Conservation (phyloP, 352 stramenopile genomes). For the Phytophthora sp. region DNA sequence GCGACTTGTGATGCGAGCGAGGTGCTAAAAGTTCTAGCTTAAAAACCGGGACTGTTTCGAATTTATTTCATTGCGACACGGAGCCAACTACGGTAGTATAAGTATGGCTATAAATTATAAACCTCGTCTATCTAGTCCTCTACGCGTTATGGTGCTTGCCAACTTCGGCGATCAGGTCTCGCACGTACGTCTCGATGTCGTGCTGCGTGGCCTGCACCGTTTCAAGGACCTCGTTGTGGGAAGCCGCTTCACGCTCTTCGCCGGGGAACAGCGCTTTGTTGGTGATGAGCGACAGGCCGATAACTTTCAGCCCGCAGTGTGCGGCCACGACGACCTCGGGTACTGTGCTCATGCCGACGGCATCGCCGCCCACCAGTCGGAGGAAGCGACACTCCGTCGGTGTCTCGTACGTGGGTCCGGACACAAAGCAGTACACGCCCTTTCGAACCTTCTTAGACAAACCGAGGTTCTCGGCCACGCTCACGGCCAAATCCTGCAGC, state of each 20-base stretch:
- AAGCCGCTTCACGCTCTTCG: constrained; percentile 73
- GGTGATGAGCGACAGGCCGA: constrained; percentile 95
- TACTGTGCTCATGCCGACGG: constrained; percentile 95
- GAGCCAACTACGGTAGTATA: too few species aligned
- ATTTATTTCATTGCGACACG: not conserved
- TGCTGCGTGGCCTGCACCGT: constrained; percentile 62
- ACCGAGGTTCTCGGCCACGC: constrained; percentile 75
- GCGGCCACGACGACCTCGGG: constrained; percentile 94
- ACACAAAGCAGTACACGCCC: constrained; percentile 96
- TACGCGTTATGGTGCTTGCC: constrained; percentile 11
- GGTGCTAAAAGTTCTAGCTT: not conserved
- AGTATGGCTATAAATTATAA: constrained; percentile 21
- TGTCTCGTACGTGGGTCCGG: constrained; percentile 95
- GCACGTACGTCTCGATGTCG: constrained; percentile 23
- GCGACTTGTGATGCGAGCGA: too few species aligned
- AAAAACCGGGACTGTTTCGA: too few species aligned
- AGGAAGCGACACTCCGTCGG: constrained; percentile 93
- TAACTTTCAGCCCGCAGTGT: constrained; percentile 51
- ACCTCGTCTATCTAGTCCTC: not conserved
- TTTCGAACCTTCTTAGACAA: constrained; percentile 78
- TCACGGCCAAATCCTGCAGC: constrained; percentile 78
- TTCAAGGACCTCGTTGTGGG: constrained; percentile 92
- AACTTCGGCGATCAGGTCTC: constrained; percentile 15
- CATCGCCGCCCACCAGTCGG: constrained; percentile 89
- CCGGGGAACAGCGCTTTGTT: constrained; percentile 89